Evolutionary conservation across 164 flowering plant species (phyloP), one percentile per base, ranked within the genome.

Genomic region (Chimonanthus salicifolius): DNA sequence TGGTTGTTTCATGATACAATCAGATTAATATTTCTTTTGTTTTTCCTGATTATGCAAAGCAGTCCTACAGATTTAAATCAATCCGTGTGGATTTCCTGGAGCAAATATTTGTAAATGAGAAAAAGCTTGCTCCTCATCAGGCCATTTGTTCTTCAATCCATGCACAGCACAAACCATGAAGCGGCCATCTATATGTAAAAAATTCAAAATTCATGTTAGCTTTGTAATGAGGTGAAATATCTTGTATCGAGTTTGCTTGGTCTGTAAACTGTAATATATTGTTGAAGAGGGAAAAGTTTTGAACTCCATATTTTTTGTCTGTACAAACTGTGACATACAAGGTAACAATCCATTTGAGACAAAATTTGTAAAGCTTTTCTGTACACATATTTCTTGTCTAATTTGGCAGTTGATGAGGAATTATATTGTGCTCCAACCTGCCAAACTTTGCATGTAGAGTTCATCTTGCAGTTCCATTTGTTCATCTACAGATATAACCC

Each of bases 51-150:
- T 67, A 2, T 50, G 20, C 49, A n/a, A 71, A 68, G 21, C 89
- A 93, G 98, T 15, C 2, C 66, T 91, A 94, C 79, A 68, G 82
- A 49, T 94, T 91, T 85, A 88, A 84, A 74, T 89, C 94, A 44
- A 80, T 91, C 44, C 94, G 97, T 11, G 94, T 88, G 75, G 97
- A 94, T 73, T 89, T 90, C 82, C 50, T 83, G 67, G 88, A 89
- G 75, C 98, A 94, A 85, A 58, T 91, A 71, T 82, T 88, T 2
- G 89, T 91, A 76, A 94, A 94, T 77, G 98, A 94, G 62, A 87
- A 86, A 78, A 74, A 84, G 48, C 73, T 83, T 45, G 62, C 89
- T 58, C 73, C 86, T 11, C 80, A 79, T 45, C 87, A 84, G 58
- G 84, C 87, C 6, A 79, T 81, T 70, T 82, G 75, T 2, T 60